Conservation (phyloP, 1,284 basidiomycete genomes). For the Calocybe gambosa region DNA sequence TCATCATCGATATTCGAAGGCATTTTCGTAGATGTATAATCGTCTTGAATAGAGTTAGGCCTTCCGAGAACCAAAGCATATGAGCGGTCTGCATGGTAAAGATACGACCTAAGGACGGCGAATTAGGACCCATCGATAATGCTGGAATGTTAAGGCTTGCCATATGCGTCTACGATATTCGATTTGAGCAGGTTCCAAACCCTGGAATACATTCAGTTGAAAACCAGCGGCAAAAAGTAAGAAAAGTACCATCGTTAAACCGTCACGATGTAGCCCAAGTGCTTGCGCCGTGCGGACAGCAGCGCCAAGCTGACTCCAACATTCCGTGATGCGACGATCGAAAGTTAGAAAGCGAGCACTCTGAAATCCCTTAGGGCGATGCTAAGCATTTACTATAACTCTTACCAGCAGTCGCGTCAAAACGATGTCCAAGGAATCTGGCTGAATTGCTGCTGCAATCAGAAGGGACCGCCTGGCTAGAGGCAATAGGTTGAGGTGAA, state of each 20-base stretch:
- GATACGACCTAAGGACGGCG: constrained; percentile 61
- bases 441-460: constrained; percentile 86
- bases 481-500: constrained; percentile 15
- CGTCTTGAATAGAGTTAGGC: constrained; percentile 84
- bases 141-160: constrained; percentile 31
- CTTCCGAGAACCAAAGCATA: constrained; percentile 89
- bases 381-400: constrained; percentile 14
- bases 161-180: constrained; percentile 91
- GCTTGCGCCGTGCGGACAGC: constrained; percentile 93
- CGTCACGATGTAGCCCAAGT: constrained; percentile 88
- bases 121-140: not conserved
- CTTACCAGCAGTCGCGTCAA: constrained; percentile 78
- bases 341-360: constrained; percentile 89
- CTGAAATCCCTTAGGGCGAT: constrained; percentile 32
- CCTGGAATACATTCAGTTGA: constrained; percentile 31
- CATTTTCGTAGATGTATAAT: constrained; percentile 77
- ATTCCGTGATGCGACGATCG: constrained; percentile 85
- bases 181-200: constrained; percentile 71
- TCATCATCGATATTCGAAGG: constrained; percentile 84
- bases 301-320: constrained; percentile 92
- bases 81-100: constrained; percentile 90
- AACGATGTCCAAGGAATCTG: constrained; percentile 87
- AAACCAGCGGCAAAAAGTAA: not conserved
- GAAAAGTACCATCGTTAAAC: constrained; percentile 64
- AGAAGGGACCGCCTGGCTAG: constrained; percentile 79